Evolutionary conservation across 139 green algal genomes (phyloP).

Genomic region (Pleodorina starrii): DNA sequence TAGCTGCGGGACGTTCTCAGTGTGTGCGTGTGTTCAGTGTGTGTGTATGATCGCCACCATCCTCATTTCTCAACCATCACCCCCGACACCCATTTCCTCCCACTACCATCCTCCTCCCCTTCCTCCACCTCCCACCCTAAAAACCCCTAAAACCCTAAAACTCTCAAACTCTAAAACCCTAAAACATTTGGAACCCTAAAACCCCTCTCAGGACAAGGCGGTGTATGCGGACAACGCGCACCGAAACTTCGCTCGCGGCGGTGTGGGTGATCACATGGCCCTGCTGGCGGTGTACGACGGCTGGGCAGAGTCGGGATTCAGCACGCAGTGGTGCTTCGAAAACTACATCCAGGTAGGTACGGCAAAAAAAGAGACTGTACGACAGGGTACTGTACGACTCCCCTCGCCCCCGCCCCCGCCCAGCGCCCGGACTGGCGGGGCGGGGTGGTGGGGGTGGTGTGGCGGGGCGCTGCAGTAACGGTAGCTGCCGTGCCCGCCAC

Average conservation of each 20-base stretch:
- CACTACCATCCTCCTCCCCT: not conserved
- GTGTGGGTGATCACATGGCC: conserved; percentile 96
- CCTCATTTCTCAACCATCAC: not conserved
- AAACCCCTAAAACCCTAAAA: too few species aligned
- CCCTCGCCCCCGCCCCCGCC: too few species aligned
- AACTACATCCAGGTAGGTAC: conserved; percentile 98
- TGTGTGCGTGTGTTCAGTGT: not conserved
- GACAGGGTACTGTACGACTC: too few species aligned
- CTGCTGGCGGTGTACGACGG: conserved; percentile 85
- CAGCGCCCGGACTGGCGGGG: not conserved
- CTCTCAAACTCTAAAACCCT: too few species aligned
- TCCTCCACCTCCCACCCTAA: too few species aligned
- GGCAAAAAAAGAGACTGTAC: too few species aligned
- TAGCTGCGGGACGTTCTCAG: too few species aligned
- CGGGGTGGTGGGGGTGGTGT: not conserved
- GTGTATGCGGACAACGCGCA: conserved; percentile 95
- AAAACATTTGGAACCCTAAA: too few species aligned
- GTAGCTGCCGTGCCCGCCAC: not conserved
- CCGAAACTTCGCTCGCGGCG: conserved; percentile 90
- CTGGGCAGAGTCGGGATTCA: conserved; percentile 95
- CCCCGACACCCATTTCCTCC: not conserved
- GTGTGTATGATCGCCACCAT: not conserved
- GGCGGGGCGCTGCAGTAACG: not conserved
- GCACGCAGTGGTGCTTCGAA: conserved; percentile 95
- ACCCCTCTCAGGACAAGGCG: conserved; percentile 86